Conservation (phyloP, 441 rosid genomes). For the Geranium incanum region DNA sequence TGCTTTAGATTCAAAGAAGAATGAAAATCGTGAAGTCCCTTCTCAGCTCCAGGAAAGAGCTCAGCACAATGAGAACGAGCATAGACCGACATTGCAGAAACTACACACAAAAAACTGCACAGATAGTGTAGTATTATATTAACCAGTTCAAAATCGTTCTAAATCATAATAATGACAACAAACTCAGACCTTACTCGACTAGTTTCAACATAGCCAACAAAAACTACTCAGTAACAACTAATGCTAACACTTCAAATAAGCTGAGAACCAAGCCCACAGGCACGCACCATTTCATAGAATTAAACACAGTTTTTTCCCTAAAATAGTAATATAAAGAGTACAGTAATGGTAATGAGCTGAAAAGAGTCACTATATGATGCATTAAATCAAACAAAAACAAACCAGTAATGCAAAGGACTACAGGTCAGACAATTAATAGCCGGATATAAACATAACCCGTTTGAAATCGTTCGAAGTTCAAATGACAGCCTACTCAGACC, state of each 20-base stretch:
- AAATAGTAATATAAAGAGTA: too few species aligned
- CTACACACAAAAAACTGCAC: constrained; percentile 24
- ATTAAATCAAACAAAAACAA: too few species aligned
- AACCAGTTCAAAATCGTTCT: too few species aligned
- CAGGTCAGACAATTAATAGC: too few species aligned
- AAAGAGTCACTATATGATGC: neutral
- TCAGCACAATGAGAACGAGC: neutral
- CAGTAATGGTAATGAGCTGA: neutral
- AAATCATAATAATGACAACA: too few species aligned
- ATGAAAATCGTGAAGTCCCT: neutral
- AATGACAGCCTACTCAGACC: neutral
- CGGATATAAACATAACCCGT: too few species aligned
- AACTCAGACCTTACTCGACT: neutral
- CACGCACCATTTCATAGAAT: too few species aligned
- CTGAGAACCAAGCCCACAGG: neutral
- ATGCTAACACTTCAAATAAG: neutral
- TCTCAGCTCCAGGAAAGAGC: constrained; percentile 5
- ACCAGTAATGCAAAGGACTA: too few species aligned
- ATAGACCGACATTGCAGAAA: constrained; percentile 19
- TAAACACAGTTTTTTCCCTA: too few species aligned
- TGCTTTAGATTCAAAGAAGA: neutral
- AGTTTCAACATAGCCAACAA: neutral
- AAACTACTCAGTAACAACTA: neutral
- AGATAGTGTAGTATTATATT: neutral
- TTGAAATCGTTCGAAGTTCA: too few species aligned